Evolutionary conservation across 352 stramenopile species (phyloP).

Genomic region (Phytopythium cucurbitacearum): DNA sequence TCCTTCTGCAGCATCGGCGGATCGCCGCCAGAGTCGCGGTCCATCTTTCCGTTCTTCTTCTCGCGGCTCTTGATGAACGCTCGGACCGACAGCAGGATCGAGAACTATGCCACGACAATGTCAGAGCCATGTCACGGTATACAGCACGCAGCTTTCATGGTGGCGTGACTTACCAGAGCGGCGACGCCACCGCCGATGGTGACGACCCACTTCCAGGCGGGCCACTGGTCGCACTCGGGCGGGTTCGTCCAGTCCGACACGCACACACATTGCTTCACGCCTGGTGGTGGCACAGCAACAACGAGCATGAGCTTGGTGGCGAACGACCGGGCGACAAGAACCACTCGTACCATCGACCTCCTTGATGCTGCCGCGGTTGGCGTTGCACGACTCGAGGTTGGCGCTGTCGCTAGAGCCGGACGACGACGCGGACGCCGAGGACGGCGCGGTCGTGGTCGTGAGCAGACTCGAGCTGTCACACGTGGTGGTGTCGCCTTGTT

Average conservation of each 20-base stretch:
- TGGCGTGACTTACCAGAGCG: constrained; percentile 22
- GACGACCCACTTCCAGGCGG: constrained; percentile 52
- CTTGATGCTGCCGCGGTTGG: constrained; percentile 41
- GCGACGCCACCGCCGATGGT: constrained; percentile 56
- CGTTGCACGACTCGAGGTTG: constrained; percentile 41
- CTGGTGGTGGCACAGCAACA: neutral
- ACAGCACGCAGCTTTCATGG: neutral
- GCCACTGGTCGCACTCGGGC: constrained; percentile 41
- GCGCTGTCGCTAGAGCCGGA: constrained; percentile 13
- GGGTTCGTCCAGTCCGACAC: constrained; percentile 58
- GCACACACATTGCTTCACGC: constrained; percentile 38
- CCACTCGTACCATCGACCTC: constrained; percentile 16
- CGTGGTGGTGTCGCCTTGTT: constrained; percentile 21
- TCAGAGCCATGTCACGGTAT: neutral
- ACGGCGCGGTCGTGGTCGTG: constrained; percentile 5
- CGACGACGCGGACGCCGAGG: constrained; percentile 6
- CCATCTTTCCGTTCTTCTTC: constrained; percentile 19
- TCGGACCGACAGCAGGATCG: constrained; percentile 47
- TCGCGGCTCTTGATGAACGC: constrained; percentile 39
- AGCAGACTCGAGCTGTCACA: constrained; percentile 14
- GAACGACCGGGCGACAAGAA: neutral
- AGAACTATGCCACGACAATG: constrained; percentile 18
- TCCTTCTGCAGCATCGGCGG: constrained; percentile 16
- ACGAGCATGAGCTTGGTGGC: neutral
- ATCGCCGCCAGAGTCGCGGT: constrained; percentile 4